Base-by-base conservation (phyloP, 345 rosid species). In the Melastoma malabathricum region DNA sequence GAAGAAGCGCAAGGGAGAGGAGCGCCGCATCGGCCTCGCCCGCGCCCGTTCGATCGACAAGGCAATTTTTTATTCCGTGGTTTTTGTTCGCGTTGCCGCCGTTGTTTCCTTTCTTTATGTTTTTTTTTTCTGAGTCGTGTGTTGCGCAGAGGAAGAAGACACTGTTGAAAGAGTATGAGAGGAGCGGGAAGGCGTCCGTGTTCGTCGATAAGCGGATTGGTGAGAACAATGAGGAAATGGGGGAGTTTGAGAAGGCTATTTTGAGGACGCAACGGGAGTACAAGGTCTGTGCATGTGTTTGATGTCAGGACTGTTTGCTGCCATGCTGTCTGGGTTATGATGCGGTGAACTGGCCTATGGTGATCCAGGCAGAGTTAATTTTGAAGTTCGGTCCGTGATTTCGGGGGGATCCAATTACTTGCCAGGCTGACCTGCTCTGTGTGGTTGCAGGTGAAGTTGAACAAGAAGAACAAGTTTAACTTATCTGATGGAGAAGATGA, bases 401-500 rank as follows among this genome's bases (percentile, higher is more conserved):
- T n/a, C n/a, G n/a, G n/a, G n/a, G n/a, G 0, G 39, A n/a, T 50
- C 7, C 39, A 13, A 17, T 50, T 50, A 9, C 1, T 47, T 19
- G 15, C 23, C 5, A 23, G 20, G 18, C 15, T 44, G 58, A 23
- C 0, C 12, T 18, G 6, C 16, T 17, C 29, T 18, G 9, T 46
- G 13, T 18, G 23, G n/a, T 47, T 2, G 55, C 63, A 86, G 96
- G 16, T 80, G 73, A 84, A 80, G 69, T 34, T 63, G 43, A 68
- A 64, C 34, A 92, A 79, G 72, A 80, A 82, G 72, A 77, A 80
- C 57, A 74, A 75, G 66, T 87, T 72, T 67, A 87, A 87, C 51
- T 72, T 92, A 64, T 82, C 95, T 8, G 98, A 92, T 46, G 95
- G 89, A 47, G 98, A 92, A 62, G 95, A 84, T 7, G 88, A 80